Conservation (phyloP, 192 early-diverging fungal genomes). For the Umbelopsis ramanniana region DNA sequence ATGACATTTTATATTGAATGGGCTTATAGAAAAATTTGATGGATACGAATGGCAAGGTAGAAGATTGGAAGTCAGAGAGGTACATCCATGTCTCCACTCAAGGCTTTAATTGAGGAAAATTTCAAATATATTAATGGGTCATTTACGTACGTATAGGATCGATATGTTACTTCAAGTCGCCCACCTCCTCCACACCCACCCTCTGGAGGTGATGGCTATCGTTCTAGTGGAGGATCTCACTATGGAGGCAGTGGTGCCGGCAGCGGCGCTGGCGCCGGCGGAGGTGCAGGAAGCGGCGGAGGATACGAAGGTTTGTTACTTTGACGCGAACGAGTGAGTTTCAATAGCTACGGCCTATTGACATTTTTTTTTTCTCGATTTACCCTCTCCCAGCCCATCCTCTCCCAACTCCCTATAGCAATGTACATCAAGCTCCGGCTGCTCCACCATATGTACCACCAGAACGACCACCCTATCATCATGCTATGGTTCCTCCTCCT, state of each 20-base stretch:
- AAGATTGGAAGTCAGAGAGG: slow-evolving; percentile 83
- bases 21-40: slow-evolving; percentile 72
- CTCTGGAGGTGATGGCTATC: background rate
- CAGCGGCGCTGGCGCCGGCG: background rate
- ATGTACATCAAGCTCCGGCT: background rate
- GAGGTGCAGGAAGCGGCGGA: background rate
- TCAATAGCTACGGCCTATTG: no score
- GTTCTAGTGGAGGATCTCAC: background rate
- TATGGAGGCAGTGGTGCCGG: slow-evolving; percentile 1
- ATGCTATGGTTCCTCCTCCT: slow-evolving; percentile 10
- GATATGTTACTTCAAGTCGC: slow-evolving; percentile 9
- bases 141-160: background rate
- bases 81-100: slow-evolving; percentile 25
- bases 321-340: background rate
- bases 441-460: slow-evolving; percentile 9
- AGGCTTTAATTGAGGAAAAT: no score
- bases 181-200: slow-evolving; percentile 9
- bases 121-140: no score
- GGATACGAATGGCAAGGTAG: slow-evolving; percentile 78
- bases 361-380: background rate
- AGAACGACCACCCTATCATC: slow-evolving; percentile 1
- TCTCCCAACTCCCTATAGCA: background rate
- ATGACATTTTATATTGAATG: background rate
- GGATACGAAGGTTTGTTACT: slow-evolving; percentile 7
- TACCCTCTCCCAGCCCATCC: background rate